Percentiles rank a stretch among this genome's conserved stretches.
These are phyloP conservation scores for Penicillium nucicola DNA, from an alignment of 495 filamentous ascomycete genomes.

Conservation along the genomic window DNA sequence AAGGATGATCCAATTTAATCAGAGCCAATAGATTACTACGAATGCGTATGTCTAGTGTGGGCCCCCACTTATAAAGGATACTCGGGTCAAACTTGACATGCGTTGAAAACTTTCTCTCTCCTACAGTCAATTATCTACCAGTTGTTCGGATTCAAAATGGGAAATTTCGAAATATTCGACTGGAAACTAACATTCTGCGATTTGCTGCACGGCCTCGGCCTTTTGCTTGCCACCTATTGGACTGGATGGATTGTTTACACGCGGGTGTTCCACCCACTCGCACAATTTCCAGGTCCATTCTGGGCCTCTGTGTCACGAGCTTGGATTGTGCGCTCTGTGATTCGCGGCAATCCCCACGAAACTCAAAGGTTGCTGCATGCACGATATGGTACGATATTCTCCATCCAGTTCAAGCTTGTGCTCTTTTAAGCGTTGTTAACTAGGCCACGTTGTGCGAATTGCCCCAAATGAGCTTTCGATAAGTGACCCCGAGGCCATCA, in stretches of 20 bases:
- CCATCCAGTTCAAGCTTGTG: background rate
- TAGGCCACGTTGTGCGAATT: slow-evolving; percentile 24
- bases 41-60: background rate
- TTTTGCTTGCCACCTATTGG: slow-evolving; percentile 8
- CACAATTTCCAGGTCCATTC: slow-evolving; percentile 11
- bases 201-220: background rate
- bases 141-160: background rate
- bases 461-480: slow-evolving; percentile 29
- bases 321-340: slow-evolving; percentile 11
- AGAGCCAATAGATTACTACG: background rate
- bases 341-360: slow-evolving; percentile 7
- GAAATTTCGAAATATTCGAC: background rate
- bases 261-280: slow-evolving; percentile 13
- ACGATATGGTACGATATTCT: slow-evolving; percentile 15
- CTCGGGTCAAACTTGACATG: background rate
- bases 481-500: slow-evolving; percentile 23
- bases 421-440: background rate
- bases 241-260: slow-evolving; percentile 15
- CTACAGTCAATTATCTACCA: background rate
- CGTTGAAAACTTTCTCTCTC: background rate
- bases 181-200: background rate
- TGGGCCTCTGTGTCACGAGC: slow-evolving; percentile 10
- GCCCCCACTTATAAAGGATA: background rate
- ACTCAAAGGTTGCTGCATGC: slow-evolving; percentile 14
- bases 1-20: background rate